Percentiles rank a stretch among this genome's conserved stretches.
Evolutionary conservation across 1,139 yeast genomes (phyloP).

Genomic region (Pichia sp.): DNA sequence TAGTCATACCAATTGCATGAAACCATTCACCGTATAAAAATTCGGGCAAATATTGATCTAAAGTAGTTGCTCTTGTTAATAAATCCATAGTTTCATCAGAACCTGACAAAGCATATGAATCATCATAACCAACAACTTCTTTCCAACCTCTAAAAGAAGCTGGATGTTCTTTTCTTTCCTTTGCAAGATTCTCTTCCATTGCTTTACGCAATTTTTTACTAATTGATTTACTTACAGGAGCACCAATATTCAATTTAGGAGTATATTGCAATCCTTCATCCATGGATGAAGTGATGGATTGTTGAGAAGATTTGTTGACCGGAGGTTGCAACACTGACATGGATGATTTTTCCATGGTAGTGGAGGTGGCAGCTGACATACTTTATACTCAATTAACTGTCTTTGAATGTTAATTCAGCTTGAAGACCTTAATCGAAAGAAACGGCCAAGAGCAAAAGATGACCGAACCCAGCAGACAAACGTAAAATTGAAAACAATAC

Average conservation of each 20-base stretch:
- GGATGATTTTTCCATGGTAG: not conserved
- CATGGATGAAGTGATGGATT: not conserved
- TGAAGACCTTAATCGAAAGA: not conserved
- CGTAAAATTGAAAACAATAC: not conserved
- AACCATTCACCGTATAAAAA: constrained; percentile 90
- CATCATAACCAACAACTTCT: constrained; percentile 85
- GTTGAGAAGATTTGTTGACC: not conserved
- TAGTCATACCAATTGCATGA: constrained; percentile 69
- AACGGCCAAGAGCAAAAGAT: not conserved
- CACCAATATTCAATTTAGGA: constrained; percentile 12
- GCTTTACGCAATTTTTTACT: constrained; percentile 26
- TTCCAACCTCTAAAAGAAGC: constrained; percentile 88
- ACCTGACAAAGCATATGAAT: constrained; percentile 53
- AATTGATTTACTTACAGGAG: constrained; percentile 25
- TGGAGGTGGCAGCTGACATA: not conserved
- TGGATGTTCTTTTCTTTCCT: constrained; percentile 48
- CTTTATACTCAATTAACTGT: not conserved
- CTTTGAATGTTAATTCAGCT: not conserved
- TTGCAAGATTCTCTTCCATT: constrained; percentile 27
- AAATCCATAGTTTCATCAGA: constrained; percentile 70
- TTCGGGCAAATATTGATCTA: constrained; percentile 67
- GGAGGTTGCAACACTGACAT: not conserved
- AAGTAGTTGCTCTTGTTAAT: constrained; percentile 55
- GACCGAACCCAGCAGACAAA: not conserved
- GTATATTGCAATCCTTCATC: not conserved